Conservation (phyloP, 1,139 yeast species). For the Suhomyces anneliseae region DNA sequence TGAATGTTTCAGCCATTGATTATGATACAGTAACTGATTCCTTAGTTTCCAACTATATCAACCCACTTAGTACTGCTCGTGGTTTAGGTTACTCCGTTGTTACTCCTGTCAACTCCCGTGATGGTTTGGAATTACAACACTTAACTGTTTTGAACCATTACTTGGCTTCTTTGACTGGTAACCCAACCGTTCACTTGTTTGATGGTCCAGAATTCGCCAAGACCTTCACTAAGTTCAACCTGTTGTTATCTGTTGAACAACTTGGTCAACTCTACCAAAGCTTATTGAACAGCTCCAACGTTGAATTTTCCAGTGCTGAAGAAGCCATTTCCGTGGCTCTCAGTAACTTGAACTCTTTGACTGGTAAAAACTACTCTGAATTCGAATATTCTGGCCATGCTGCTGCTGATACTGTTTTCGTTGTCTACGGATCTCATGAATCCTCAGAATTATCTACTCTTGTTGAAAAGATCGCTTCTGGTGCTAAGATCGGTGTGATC, state of each 20-base stretch:
- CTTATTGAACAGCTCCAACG: conserved; percentile 30
- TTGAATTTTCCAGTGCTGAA: conserved; percentile 30
- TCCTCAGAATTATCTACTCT: conserved; percentile 52
- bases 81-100: conserved; percentile 69
- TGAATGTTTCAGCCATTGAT: conserved; percentile 74
- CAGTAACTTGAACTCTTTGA: conserved; percentile 50
- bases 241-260: conserved; percentile 47
- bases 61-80: conserved; percentile 64
- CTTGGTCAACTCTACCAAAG: conserved; percentile 43
- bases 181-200: conserved; percentile 67
- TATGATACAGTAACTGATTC: conserved; percentile 53
- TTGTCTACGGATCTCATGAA: conserved; percentile 74
- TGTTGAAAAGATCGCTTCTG: conserved; percentile 33
- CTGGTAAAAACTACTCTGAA: conserved; percentile 61
- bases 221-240: conserved; percentile 50
- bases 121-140: conserved; percentile 63
- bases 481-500: conserved; percentile 57
- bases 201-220: conserved; percentile 76
- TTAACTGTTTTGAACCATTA: conserved; percentile 66
- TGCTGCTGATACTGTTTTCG: conserved; percentile 68
- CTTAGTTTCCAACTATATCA: conserved; percentile 66
- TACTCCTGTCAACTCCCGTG: conserved; percentile 55
- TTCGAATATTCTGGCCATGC: conserved; percentile 71
- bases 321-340: conserved; percentile 45
- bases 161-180: conserved; percentile 52